Conservation (phyloP, 2,329 filamentous ascomycete genomes). For the Neonectria coccinea region DNA sequence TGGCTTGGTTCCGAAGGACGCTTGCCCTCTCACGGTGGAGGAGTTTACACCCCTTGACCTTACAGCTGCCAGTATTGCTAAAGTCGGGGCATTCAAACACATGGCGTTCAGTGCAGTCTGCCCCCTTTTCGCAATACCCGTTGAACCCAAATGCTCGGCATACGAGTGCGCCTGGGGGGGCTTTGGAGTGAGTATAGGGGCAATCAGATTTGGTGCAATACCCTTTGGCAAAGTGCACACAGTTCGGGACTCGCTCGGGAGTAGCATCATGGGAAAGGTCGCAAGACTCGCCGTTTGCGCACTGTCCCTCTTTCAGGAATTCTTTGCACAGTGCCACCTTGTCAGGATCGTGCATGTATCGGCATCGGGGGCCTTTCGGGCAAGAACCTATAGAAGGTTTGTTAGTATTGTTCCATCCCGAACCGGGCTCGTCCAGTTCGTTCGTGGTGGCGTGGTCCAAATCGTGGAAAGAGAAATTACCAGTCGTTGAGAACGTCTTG, state of each 20-base stretch:
- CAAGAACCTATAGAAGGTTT: constrained; percentile 76
- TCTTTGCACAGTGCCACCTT: constrained; percentile 94
- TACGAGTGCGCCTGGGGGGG: constrained; percentile 81
- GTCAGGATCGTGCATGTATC: constrained; percentile 83
- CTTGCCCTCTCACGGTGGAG: constrained; percentile 90
- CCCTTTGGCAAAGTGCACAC: constrained; percentile 89
- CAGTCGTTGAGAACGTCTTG: constrained; percentile 76
- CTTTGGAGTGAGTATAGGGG: constrained; percentile 85
- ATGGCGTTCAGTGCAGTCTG: constrained; percentile 82
- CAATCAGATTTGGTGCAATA: constrained; percentile 90
- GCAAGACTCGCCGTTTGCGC: constrained; percentile 81
- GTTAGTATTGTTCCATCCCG: constrained; percentile 61
- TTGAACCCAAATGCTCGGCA: constrained; percentile 87
- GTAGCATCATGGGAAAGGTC: constrained; percentile 90
- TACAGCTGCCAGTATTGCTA: constrained; percentile 89
- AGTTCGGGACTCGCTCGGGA: constrained; percentile 86
- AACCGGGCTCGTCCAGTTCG: constrained; percentile 49
- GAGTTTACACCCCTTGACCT: constrained; percentile 82
- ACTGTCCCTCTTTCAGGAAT: constrained; percentile 83
- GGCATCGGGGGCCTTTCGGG: constrained; percentile 82
- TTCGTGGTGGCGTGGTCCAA: constrained; percentile 38
- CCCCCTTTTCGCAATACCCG: constrained; percentile 89
- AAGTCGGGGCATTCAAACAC: constrained; percentile 95
- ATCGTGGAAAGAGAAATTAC: constrained; percentile 66
- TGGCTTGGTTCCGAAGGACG: constrained; percentile 76